Evolutionary conservation across 768 basidiomycete species (phyloP), one percentile per base, ranked within the genome.

Genomic region (Boletus subcaerulescens): DNA sequence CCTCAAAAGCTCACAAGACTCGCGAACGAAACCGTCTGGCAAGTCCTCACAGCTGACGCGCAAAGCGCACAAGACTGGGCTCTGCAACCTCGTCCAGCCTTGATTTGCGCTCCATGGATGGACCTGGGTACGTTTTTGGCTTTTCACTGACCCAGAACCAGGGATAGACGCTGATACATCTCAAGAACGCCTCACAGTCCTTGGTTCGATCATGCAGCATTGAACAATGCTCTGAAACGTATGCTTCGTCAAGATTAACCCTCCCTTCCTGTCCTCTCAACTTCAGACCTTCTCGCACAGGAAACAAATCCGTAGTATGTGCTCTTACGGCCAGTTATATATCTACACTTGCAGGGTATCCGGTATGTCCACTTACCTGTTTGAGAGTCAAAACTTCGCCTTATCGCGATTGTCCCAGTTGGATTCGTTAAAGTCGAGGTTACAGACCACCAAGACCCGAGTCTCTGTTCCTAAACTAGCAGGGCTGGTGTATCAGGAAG

Each of bases 311-410:
- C 48, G 87, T 93, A 65, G 91, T 89, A 38, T 93, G 90, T 65
- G 93, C 94, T 35, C 84, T 95, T 56, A 85, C 91, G 40, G 93
- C 93, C 47, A 93, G 92, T 63, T 89, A 94, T 71, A 81, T 94
- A 60, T 94, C 93, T 45, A 97, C 95, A 14, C 83, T 96, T 65
- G 89, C 89, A 53, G 94, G 94, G 47, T 96, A 94, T 71, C 93
- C 93, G 53, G 91, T 82, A 50, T 51, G 73, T 65, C 46, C 3
- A 4, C 36, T 33, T 43, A 5, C 31, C 17, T 48, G n/a, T 18
- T 36, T 24, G 18, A 31, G 11, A 26, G 17, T 6, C 13, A 9
- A 18, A 17, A 13, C 14, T 4, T 9, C 8, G 43, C 38, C 22
- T 41, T 41, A 62, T 32, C 46, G 38, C 33, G 22, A 48, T 29